Evolutionary conservation across 1,139 yeast species (phyloP), one percentile per base, ranked within the genome.

Genomic region (Yamadazyma kanchanaburiensis): DNA sequence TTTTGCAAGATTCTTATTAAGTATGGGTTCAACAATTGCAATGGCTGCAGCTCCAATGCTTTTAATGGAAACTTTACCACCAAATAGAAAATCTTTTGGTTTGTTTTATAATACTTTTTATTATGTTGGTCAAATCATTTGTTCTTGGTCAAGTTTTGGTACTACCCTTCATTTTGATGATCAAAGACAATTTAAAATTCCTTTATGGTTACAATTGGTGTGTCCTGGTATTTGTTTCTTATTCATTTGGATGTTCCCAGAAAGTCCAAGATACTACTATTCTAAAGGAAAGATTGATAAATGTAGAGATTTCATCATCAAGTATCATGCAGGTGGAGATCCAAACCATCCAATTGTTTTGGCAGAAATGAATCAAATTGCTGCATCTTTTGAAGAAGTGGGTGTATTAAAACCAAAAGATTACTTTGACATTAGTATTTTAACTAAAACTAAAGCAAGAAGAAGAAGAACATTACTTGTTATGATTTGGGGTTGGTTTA

Each of bases 51-150:
- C 51, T 21, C 49, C 53, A 3, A 34, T 44, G 2, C 43, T 48
- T 31, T 36, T 45, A 17, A 39, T 47, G 6, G 55, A 50, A 30
- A 38, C 48, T 10, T 38, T 44, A 15, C 44, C 49, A 1, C 34
- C 47, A n/a, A 46, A 45, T 24, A 37, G 49, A 30, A 45, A 38
- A 13, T 32, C 34, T 14, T 27, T 43, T 12, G 48, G 42, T 12
- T 72, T 80, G 1, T 50, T 74, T 45, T 74, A 74, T 46, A 80
- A 76, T 53, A 70, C 74, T 42, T 70, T 68, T 41, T 72, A 74
- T 45, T 80, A 80, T 0, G 55, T 75, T 22, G 81, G 81, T 21
- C 80, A 76, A 43, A 74, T 76, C 7, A 42, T 76, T 21, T 82
- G 81, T 6, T 75, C 46, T 56, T 44, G 77, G 77, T 4, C 64